Base-by-base conservation (phyloP, 2,329 filamentous ascomycete species). In the Dactylellina drechsleri region DNA sequence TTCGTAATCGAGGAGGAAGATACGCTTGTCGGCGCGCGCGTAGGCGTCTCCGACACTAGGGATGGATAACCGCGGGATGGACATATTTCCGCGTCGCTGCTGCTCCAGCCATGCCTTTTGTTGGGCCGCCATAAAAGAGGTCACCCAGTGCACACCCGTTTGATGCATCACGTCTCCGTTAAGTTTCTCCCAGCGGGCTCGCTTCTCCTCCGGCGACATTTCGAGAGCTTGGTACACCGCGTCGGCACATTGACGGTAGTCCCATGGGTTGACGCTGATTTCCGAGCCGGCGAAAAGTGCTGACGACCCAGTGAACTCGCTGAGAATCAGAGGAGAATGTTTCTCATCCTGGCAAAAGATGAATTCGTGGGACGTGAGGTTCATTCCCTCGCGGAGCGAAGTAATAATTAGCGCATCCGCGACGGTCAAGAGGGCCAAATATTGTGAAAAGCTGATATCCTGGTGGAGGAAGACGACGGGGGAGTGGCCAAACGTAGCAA, bases 301-400 rank as follows among this genome's bases (percentile, higher is more conserved):
- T 0, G 93, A 90, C 73, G 93, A 96, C 23, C 94, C 95, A 1
- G 94, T 97, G 80, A 98, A 98, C 81, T 98, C 94, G 77, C 92
- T 97, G 64, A 98, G 84, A 77, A 98, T 97, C 50, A 98, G 85
- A 0, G 93, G 93, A 1, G 92, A 92, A 79, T 95, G 89, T 82
- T 92, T 93, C 83, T 93, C 93, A 80, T 98, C 94, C 80, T 98
- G 94, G 80, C 93, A 97, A 78, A 92, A 92, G 40, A 97, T 87
- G 80, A 93, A 98, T 81, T 98, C 94, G 81, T 98, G 95, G 4
- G 91, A 93, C 0, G 94, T 97, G 66, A 98, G 83, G 81, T 97
- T 98, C 95, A 98, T 98, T 77, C 94, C 94, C 81, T 98, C 94
- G 61, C 95, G 92, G 79, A 98, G 89, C 80, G 92, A 96, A 1